Percentiles rank a stretch among this genome's conserved stretches.
Conservation (phyloP, 2,329 filamentous ascomycete species). For the Seiridium cupressi region DNA sequence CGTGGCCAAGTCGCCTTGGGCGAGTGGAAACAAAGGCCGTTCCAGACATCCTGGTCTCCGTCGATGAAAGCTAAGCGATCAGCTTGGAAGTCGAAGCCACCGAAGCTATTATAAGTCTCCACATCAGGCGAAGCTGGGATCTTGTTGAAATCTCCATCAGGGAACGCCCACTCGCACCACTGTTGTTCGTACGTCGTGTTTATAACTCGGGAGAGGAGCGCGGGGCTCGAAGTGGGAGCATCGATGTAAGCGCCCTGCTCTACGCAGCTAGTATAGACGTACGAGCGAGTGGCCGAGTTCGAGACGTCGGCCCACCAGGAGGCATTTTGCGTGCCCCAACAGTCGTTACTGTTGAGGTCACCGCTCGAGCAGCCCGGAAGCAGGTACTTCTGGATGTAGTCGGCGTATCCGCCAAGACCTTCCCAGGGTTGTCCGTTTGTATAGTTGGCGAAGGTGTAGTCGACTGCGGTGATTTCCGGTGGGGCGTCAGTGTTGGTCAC, state of each 20-base stretch:
- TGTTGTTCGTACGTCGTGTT: constrained; percentile 50
- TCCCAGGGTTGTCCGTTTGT: constrained; percentile 48
- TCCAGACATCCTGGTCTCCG: constrained; percentile 51
- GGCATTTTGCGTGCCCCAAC: constrained; percentile 39
- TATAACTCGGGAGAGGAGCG: constrained; percentile 45
- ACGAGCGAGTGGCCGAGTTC: constrained; percentile 40
- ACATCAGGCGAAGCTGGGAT: constrained; percentile 43
- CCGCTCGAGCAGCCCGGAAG: constrained; percentile 39
- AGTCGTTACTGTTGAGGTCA: constrained; percentile 38
- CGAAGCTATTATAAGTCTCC: constrained; percentile 41
- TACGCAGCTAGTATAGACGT: constrained; percentile 47
- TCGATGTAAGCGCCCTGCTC: constrained; percentile 50
- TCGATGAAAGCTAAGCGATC: constrained; percentile 50
- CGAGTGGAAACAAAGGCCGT: constrained; percentile 50
- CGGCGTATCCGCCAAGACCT: constrained; percentile 49
- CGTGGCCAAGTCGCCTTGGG: constrained; percentile 31
- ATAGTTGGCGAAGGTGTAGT: constrained; percentile 44
- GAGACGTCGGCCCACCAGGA: constrained; percentile 41
- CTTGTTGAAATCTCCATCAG: constrained; percentile 39
- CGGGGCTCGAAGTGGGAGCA: constrained; percentile 39
- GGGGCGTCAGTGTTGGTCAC: constrained; percentile 45
- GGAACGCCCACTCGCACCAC: constrained; percentile 55
- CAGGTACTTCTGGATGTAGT: constrained; percentile 46
- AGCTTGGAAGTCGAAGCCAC: constrained; percentile 43
- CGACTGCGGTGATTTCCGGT: constrained; percentile 39